Conservation (phyloP, 2,329 filamentous ascomycete species). For the Fusarium palustre region DNA sequence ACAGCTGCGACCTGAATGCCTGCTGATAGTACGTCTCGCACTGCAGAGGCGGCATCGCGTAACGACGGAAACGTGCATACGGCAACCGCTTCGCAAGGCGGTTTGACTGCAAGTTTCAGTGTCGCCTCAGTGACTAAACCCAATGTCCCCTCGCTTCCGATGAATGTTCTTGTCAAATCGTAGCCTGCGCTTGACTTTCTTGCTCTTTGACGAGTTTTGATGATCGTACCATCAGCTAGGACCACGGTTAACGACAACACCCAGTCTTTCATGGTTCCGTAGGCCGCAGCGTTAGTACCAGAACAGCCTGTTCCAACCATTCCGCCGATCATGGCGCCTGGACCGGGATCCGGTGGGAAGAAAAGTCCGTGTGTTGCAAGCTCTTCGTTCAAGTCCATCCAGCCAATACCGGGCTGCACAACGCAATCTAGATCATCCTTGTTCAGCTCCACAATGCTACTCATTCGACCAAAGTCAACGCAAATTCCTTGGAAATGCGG, state of each 20-base stretch:
- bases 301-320: slow-evolving; percentile 85
- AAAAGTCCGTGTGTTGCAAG: slow-evolving; percentile 80
- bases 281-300: slow-evolving; percentile 82
- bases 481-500: slow-evolving; percentile 87
- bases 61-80: slow-evolving; percentile 83
- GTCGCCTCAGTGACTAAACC: slow-evolving; percentile 79
- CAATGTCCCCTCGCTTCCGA: slow-evolving; percentile 85
- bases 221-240: slow-evolving; percentile 78
- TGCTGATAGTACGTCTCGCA: slow-evolving; percentile 77
- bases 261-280: slow-evolving; percentile 90
- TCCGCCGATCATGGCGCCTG: slow-evolving; percentile 79
- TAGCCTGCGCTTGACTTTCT: slow-evolving; percentile 85
- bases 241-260: slow-evolving; percentile 85
- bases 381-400: slow-evolving; percentile 86
- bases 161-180: slow-evolving; percentile 82
- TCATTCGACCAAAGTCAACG: slow-evolving; percentile 90
- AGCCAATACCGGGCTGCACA: slow-evolving; percentile 88
- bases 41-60: slow-evolving; percentile 78
- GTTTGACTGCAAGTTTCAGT: slow-evolving; percentile 77
- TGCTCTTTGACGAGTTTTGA: slow-evolving; percentile 81
- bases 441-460: slow-evolving; percentile 80
- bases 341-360: slow-evolving; percentile 87
- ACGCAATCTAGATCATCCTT: slow-evolving; percentile 91
- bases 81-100: slow-evolving; percentile 79
- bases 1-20: slow-evolving; percentile 80